Percentiles rank a stretch among this genome's conserved stretches.
Evolutionary conservation across 192 early-diverging fungal genomes (phyloP).

Genomic region (Helicostylum pulchrum): DNA sequence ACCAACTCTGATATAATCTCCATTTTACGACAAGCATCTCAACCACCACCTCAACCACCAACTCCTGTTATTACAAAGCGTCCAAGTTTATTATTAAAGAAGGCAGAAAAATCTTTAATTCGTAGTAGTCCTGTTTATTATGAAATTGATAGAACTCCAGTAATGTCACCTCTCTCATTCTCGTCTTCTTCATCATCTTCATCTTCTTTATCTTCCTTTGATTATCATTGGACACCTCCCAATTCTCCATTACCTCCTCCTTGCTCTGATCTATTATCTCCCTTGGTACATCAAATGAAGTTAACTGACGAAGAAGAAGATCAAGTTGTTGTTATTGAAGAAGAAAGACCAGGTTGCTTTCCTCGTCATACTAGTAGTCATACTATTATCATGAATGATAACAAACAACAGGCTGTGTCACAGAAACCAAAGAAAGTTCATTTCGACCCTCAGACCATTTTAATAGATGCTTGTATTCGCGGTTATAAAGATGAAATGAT

Average conservation of each 20-base stretch:
- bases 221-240: conserved; percentile 4
- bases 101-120: background rate
- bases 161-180: conserved; percentile 4
- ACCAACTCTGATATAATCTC: conserved; percentile 3
- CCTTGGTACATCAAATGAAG: background rate
- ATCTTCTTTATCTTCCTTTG: conserved; percentile 15
- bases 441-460: conserved; percentile 11
- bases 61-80: background rate
- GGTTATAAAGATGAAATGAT: conserved; percentile 9
- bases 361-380: background rate
- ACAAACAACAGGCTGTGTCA: background rate
- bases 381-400: conserved; percentile 2
- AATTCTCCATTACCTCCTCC: background rate
- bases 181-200: conserved; percentile 6
- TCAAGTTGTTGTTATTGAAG: background rate
- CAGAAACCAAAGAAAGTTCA: conserved; percentile 14
- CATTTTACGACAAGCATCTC: background rate
- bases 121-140: too few relatives aligned
- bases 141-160: background rate
- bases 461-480: conserved; percentile 19
- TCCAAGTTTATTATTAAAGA: conserved; percentile 4
- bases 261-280: background rate
- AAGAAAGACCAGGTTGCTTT: conserved; percentile 9
- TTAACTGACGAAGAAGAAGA: background rate
- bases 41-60: background rate